A percentile compares a stretch with the other conserved stretches of the same genome.
Conservation (phyloP, 495 filamentous ascomycete species). For the Talaromyces adpressus region DNA sequence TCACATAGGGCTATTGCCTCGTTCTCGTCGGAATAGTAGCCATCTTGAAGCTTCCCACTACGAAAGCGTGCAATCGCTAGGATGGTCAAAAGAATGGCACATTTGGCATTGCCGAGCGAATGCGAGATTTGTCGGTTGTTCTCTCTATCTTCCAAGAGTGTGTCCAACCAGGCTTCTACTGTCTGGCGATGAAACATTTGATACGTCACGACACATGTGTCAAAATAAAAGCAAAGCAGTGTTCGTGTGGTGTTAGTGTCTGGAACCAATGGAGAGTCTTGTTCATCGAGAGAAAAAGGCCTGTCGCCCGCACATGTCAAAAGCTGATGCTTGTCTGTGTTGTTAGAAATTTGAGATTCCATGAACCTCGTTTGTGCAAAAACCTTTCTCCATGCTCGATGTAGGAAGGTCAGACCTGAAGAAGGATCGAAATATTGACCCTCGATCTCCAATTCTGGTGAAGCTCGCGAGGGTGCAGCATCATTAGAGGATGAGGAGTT, state of each 20-base stretch:
- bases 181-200: slow-evolving; percentile 15
- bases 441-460: too few species aligned
- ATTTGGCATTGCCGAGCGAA: slow-evolving; percentile 8
- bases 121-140: not conserved
- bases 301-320: not conserved
- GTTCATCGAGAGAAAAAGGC: not conserved
- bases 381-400: slow-evolving; percentile 18
- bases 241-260: not conserved
- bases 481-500: too few species aligned
- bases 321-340: not conserved
- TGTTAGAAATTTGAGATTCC: not conserved
- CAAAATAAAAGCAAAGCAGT: slow-evolving; percentile 14
- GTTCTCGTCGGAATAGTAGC: not conserved
- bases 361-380: slow-evolving; percentile 7
- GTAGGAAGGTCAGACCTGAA: slow-evolving; percentile 16
- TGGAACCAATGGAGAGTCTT: not conserved
- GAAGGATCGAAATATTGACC: slow-evolving; percentile 10
- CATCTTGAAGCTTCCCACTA: slow-evolving; percentile 5
- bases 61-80: slow-evolving; percentile 12
- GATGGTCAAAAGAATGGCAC: too few species aligned
- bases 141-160: slow-evolving; percentile 8
- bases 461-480: too few species aligned
- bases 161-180: slow-evolving; percentile 14
- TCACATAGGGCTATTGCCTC: not conserved
- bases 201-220: slow-evolving; percentile 17